Base-by-base conservation (phyloP, 345 rosid genomes). In the Sisymbrium altissimum region DNA sequence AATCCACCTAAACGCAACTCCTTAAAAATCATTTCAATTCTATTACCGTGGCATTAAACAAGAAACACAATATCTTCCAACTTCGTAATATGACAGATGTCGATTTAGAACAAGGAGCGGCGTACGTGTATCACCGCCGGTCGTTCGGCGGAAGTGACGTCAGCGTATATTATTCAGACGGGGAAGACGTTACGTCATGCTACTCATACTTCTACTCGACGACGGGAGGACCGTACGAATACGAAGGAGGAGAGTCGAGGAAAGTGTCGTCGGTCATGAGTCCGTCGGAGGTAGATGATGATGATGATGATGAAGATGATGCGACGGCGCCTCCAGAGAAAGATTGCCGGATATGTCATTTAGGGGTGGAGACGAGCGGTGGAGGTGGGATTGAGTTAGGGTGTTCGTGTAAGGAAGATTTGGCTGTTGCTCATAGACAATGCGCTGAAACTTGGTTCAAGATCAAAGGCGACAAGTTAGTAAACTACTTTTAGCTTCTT, bases 401-500 rank as follows among this genome's bases (percentile, higher is more conserved):
- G 11, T 95, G 99, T 67, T 92, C 92, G 38, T 95, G 98, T 78
- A 95, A 92, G 72, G 84, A 80, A n/a, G 99, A 95, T 86, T 80
- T 95, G 66, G 97, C 96, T 67, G 83, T 89, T 84, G 98, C 99
- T 64, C 99, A 95, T 76, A 92, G 84, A 83, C 87, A 85, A 30
- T 95, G 99, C 68, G 98, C 99, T 7, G 99, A 95, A 66, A 80
- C 97, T 56, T 95, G 99, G 99, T 92, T 95, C 86, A 90, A 89
- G 84, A 95, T 95, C 76, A 95, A 75, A 79, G 98, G 99, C 78
- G 90, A 92, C 81, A 87, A 81, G 99, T 68, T 85, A 82, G 97
- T 67, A 18, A 4, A 14, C 57, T 41, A 6, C 49, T 61, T 11
- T 35, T 23, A 18, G 5, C 10, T 23, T 10, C n/a, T n/a, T 30